Evolutionary conservation across 2,329 filamentous ascomycete genomes (phyloP).

Genomic region (Fusarium sp.): DNA sequence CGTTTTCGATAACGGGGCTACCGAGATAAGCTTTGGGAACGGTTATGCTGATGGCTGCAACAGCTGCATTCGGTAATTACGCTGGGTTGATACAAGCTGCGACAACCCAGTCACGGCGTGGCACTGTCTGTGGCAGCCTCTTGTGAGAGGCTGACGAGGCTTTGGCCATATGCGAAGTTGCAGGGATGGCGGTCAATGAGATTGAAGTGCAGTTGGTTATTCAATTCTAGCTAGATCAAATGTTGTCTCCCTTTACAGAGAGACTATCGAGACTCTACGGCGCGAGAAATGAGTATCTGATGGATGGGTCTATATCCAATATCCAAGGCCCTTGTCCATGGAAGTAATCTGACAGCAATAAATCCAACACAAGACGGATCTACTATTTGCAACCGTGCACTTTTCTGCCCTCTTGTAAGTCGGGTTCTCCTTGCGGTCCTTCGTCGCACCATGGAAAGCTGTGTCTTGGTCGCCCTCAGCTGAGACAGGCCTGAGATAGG

Average conservation of each 20-base stretch:
- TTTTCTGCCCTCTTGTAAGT: slow-evolving; percentile 6
- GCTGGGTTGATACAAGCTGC: slow-evolving; percentile 24
- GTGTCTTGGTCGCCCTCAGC: slow-evolving; percentile 1
- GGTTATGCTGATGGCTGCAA: slow-evolving; percentile 2
- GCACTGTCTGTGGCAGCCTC: neutral
- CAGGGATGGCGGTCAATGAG: neutral
- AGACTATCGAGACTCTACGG: slow-evolving; percentile 1
- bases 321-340: slow-evolving; percentile 11
- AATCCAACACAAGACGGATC: slow-evolving; percentile 26
- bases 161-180: neutral
- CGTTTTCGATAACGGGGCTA: slow-evolving; percentile 30
- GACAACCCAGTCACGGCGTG: slow-evolving; percentile 26
- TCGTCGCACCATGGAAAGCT: slow-evolving; percentile 16
- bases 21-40: slow-evolving; percentile 5
- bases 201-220: neutral
- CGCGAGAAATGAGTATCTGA: slow-evolving; percentile 24
- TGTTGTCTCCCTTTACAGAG: neutral
- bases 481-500: neutral
- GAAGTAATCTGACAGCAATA: slow-evolving; percentile 24
- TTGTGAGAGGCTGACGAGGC: slow-evolving; percentile 4
- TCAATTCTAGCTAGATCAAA: neutral
- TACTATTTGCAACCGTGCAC: slow-evolving; percentile 15
- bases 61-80: slow-evolving; percentile 30
- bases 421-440: slow-evolving; percentile 16
- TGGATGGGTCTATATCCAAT: neutral